Base-by-base conservation (phyloP, 2,329 filamentous ascomycete species). In the Botrytis sinoallii region DNA sequence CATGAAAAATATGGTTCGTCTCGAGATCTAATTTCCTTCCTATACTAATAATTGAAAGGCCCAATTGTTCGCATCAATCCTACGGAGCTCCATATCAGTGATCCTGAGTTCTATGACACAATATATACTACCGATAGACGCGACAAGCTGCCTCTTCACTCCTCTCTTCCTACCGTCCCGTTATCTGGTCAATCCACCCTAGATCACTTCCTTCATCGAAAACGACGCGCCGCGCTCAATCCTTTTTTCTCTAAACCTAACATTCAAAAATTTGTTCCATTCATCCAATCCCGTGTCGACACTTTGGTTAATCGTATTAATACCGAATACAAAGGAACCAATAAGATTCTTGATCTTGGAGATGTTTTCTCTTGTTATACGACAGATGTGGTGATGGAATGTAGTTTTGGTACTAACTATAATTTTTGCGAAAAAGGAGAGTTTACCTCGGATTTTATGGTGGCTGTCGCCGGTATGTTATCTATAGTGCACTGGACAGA, bases 81-180 rank as follows among this genome's bases (percentile, higher is more conserved):
- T 18, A 60, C 52, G 14, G 84, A 85, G 73, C 79, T 85, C 48
- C 81, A 85, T 72, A 81, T 85, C 59, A 78, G 77, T 25, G 78
- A 80, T 44, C 77, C 80, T 8, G 71, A 77, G 61, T 84, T 85
- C 77, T 82, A 83, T 73, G 80, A 84, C 32, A 83, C 83, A 70
- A 77, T 85, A 35, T 85, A 84, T 75, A 79, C 82, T 10, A 70
- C 55, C 20, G 74, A 75, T 35, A 67, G 65, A 59, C 70, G 75
- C 18, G 75, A 76, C 38, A 76, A 73, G 42, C 63, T 70, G 10
- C 25, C 55, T 18, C 75, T 73, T 71, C 73, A 69, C 38, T 72
- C 69, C 1, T 66, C 75, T 1, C 44, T 40, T 29, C 74, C 71
- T n/a, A 68, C 67, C 5, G 46, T 71, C 9, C 63, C 59, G 18